Base-by-base conservation (phyloP, 768 basidiomycete genomes). In the Psilocybe cubensis region DNA sequence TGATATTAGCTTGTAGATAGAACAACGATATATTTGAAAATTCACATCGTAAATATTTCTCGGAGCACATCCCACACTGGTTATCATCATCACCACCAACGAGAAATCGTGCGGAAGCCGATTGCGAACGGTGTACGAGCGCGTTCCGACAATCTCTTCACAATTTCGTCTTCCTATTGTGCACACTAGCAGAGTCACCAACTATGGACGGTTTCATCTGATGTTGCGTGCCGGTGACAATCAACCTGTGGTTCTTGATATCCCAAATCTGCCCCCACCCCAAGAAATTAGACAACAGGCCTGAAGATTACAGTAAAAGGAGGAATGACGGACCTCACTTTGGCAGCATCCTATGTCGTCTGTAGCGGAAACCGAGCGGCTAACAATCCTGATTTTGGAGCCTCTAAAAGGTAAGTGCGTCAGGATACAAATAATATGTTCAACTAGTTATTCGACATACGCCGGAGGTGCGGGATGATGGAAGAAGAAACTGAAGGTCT, bases 191-290 rank as follows among this genome's bases (percentile, higher is more conserved):
- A 12, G 35, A n/a, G 5, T 38, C 35, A 4, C 2, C 10, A 23
- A 35, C 11, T 40, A 23, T 24, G 23, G 59, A 60, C 8, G 63
- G 61, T 23, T 52, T 23, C 64, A 65, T 58, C 31, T 62, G 61
- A 3, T 58, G 24, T 48, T 65, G 64, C 0, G 57, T 51, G 2
- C 63, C 68, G 21, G 61, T 61, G 3, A 64, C 66, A 10, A 69
- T 57, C 7, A 69, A 33, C 43, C 42, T 59, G 40, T 67, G 64
- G 21, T 59, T 61, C 25, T 57, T 47, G 7, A 56, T 48, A 54
- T 69, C 64, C 70, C 70, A 69, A 12, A 71, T 61, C 69, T 70
- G 18, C n/a, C 6, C 3, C 25, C n/a, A 24, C 3, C 27, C 1
- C 55, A 12, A 18, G 24, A 27, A 14, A 14, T 17, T 29, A 14